These are phyloP conservation scores for Lolium rigidum DNA, from an alignment of 176 grass and related monocot genomes.

Conservation along the genomic window DNA sequence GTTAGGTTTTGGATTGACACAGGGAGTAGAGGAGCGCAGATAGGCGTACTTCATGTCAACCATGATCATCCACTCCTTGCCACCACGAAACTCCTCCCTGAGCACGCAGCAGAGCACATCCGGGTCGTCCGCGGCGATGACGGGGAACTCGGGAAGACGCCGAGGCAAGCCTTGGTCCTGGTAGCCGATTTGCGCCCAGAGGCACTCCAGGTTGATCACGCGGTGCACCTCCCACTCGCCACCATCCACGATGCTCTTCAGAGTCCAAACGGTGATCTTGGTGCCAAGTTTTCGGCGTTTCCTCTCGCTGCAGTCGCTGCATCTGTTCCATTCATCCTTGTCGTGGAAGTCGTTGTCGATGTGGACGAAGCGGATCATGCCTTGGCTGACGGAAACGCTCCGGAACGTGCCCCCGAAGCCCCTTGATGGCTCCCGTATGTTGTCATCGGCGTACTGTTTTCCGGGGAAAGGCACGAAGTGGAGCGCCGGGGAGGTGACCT, in stretches of 20 bases:
- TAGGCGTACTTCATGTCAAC: slow-evolving; percentile 1
- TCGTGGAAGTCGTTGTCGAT: neutral
- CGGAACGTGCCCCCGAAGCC: neutral
- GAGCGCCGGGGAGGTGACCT: neutral
- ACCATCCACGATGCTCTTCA: neutral
- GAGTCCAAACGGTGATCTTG: neutral
- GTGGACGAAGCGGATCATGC: neutral
- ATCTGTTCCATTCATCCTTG: neutral
- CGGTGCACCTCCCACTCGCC: neutral
- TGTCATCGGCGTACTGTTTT: neutral
- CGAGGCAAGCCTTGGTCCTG: neutral
- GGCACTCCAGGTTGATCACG: slow-evolving; percentile 5
- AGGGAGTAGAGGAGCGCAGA: neutral
- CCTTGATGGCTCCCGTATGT: neutral
- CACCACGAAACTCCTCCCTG: neutral
- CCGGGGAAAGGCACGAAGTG: neutral
- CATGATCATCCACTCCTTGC: neutral
- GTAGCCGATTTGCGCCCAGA: neutral
- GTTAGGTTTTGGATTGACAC: neutral
- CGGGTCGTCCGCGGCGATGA: neutral
- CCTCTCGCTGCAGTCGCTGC: neutral
- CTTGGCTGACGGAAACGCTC: neutral
- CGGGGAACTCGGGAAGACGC: neutral
- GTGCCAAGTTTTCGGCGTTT: neutral
- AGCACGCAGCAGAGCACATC: neutral